Conservation (phyloP, 495 filamentous ascomycete genomes). For the Neurospora cerealis region DNA sequence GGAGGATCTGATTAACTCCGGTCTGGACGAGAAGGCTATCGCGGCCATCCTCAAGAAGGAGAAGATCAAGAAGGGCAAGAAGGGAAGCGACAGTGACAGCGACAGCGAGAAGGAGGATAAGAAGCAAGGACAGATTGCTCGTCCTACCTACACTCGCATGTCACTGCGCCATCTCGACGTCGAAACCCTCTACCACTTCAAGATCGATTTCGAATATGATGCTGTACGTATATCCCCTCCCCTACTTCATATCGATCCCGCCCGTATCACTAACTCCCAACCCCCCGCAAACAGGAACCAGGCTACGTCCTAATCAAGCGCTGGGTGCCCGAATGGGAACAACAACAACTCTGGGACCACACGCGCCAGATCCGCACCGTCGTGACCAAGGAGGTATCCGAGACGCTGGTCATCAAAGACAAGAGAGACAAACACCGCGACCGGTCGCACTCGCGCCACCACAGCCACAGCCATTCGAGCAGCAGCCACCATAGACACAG, state of each 20-base stretch:
- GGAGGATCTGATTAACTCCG: slow-evolving; percentile 39
- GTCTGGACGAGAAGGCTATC: slow-evolving; percentile 43
- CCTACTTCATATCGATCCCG: no score
- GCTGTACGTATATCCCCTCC: slow-evolving; percentile 23
- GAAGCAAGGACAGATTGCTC: slow-evolving; percentile 11
- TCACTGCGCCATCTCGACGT: slow-evolving; percentile 45
- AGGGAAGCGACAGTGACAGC: slow-evolving; percentile 16
- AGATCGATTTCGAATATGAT: slow-evolving; percentile 45
- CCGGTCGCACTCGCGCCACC: slow-evolving; percentile 25
- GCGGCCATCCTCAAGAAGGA: slow-evolving; percentile 41
- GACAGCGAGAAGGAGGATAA: slow-evolving; percentile 12
- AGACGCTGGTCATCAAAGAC: slow-evolving; percentile 31
- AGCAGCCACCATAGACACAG: slow-evolving; percentile 38
- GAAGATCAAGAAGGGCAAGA: slow-evolving; percentile 32
- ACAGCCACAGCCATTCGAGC: slow-evolving; percentile 38
- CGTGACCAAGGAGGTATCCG: slow-evolving; percentile 27
- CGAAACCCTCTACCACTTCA: slow-evolving; percentile 39
- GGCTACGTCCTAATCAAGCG: slow-evolving; percentile 69
- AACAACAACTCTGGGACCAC: slow-evolving; percentile 63
- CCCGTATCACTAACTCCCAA: slow-evolving; percentile 10
- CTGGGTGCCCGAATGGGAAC: slow-evolving; percentile 63
- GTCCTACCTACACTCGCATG: slow-evolving; percentile 49
- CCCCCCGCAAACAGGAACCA: slow-evolving; percentile 38
- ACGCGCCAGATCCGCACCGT: slow-evolving; percentile 48
- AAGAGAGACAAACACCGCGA: slow-evolving; percentile 18